Percentiles rank a stretch among this genome's conserved stretches.
Conservation (phyloP, 352 stramenopile species). For the Globisporangium middletonii region DNA sequence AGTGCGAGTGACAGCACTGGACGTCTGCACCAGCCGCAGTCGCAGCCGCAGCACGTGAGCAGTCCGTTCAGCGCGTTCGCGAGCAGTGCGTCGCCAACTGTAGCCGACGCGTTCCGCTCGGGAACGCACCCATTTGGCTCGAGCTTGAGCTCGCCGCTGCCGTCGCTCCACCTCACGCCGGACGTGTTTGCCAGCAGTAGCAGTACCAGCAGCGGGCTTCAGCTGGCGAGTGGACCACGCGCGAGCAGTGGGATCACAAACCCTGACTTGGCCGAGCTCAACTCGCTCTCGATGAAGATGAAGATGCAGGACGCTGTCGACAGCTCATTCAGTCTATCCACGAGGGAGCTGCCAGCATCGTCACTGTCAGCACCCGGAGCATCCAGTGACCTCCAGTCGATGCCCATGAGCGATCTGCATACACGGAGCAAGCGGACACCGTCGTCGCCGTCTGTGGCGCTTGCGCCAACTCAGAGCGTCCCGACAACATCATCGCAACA, state of each 20-base stretch:
- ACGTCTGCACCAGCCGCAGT: not conserved
- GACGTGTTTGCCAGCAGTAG: conserved; percentile 16
- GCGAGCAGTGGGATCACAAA: conserved; percentile 24
- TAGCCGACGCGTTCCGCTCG: conserved; percentile 14
- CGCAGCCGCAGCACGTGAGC: not conserved
- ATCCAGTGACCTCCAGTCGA: conserved; percentile 11
- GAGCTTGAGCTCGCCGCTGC: conserved; percentile 20
- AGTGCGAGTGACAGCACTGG: conserved; percentile 1
- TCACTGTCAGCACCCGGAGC: not conserved
- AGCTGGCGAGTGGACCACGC: conserved; percentile 9
- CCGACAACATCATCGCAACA: conserved; percentile 10
- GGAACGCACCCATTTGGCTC: conserved; percentile 17
- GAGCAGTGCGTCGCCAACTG: conserved; percentile 1
- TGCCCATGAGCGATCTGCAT: conserved; percentile 18
- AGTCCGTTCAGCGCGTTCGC: conserved; percentile 4
- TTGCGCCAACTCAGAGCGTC: not conserved
- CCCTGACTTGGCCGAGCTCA: conserved; percentile 53
- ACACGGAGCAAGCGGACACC: conserved; percentile 16
- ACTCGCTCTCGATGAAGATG: conserved; percentile 59
- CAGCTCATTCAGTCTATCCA: not conserved
- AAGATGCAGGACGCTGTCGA: conserved; percentile 33
- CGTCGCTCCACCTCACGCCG: conserved; percentile 19
- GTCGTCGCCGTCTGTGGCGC: not conserved
- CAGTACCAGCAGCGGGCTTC: not conserved
- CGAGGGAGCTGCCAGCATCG: not conserved